These are phyloP conservation scores for Flaveria linearis DNA, from an alignment of 129 eudicot genomes.

Conservation along the genomic window DNA sequence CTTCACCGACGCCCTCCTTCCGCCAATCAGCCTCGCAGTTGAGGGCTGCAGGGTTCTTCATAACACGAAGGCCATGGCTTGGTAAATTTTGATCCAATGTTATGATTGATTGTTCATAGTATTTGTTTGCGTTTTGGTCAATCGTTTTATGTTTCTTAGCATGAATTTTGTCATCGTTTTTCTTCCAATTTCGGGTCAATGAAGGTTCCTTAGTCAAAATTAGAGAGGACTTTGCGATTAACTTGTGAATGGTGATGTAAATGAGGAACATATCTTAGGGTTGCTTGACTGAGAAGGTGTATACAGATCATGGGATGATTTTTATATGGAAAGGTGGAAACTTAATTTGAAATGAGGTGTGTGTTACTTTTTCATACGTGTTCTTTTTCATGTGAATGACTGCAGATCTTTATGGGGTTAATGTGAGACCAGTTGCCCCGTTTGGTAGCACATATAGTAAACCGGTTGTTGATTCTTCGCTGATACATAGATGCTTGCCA, in stretches of 20 bases:
- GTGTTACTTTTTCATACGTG: background rate
- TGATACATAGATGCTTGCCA: slow-evolving; percentile 74
- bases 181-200: too few relatives aligned
- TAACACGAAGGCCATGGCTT: slow-evolving; percentile 96
- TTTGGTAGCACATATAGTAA: slow-evolving; percentile 67
- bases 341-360: too few relatives aligned
- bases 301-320: too few relatives aligned
- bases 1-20: too few relatives aligned
- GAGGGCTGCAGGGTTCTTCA: slow-evolving; percentile 77
- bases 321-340: too few relatives aligned
- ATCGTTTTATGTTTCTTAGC: background rate
- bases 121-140: background rate
- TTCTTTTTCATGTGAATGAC: slow-evolving; percentile 14
- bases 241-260: too few relatives aligned
- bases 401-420: slow-evolving; percentile 87
- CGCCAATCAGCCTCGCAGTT: slow-evolving; percentile 66
- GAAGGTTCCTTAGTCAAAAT: too few relatives aligned
- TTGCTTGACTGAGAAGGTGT: too few relatives aligned
- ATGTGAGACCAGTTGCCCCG: slow-evolving; percentile 87
- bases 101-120: background rate
- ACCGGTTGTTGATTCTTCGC: slow-evolving; percentile 59
- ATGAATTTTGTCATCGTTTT: too few relatives aligned
- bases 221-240: too few relatives aligned
- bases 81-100: slow-evolving; percentile 42
- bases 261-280: too few relatives aligned